Evolutionary conservation across 2,329 filamentous ascomycete species (phyloP), one percentile per base, ranked within the genome.

Genomic region (Ceratocystis eucalypticola): DNA sequence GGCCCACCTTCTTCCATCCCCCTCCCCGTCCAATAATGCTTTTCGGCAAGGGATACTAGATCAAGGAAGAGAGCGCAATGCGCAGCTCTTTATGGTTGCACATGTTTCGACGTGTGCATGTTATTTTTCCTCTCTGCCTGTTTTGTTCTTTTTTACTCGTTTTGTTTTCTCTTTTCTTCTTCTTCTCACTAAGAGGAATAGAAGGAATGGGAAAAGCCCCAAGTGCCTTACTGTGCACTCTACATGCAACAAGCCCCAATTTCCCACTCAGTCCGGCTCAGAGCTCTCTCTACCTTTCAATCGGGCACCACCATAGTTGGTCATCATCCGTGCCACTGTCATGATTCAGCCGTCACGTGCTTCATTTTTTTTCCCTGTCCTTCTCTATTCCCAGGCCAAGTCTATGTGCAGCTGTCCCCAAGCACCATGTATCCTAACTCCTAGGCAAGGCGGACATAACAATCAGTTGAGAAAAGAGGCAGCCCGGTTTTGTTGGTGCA

Each of bases 81-180:
- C 17, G 55, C 55, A 59, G 55, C 15, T 53, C 48, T 59, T 59
- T 33, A 59, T 33, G 28, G 55, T 59, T 7, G 28, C 15, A 59
- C 55, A 59, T 30, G 55, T 59, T 33, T 59, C 25, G 55, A 59
- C 55, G 8, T 33, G 55, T 17, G 25, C 55, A 59, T n/a, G 53
- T 12, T 30, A 15, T 30, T 57, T 57, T 30, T 33, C 17, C 10
- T 22, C 10, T 20, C 33, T 30, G 48, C 22, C 45, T 12, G 37
- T 41, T 41, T 12, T 41, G 10, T 41, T 41, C 10, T 41, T 12
- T 37, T 41, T 12, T 41, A 1, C 37, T 12, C 5, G 15, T 30
- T 57, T 30, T n/a, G 25, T 33, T 57, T 17, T 25, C 10, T 59
- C 33, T 30, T 10, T 25, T 20, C 48, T 53, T 15, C 3, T 50